Evolutionary conservation across 2,329 filamentous ascomycete species (phyloP).

Genomic region (Byssoonygena ceratinophila): DNA sequence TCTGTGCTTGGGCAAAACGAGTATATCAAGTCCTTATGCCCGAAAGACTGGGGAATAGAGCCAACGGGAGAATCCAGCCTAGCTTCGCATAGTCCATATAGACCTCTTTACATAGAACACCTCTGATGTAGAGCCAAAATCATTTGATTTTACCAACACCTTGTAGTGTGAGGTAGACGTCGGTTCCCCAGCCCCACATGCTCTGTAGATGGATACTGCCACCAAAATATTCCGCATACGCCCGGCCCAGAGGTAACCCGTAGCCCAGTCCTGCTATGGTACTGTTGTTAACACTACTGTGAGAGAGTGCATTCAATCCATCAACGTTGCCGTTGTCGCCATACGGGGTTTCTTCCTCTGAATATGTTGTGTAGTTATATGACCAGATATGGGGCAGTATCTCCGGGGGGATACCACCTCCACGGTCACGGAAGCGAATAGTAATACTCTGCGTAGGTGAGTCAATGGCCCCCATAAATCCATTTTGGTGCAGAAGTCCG

Average conservation of each 20-base stretch:
- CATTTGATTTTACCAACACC: constrained; percentile 46
- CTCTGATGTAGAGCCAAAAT: constrained; percentile 10
- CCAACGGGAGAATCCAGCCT: constrained; percentile 35
- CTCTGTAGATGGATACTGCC: constrained; percentile 93
- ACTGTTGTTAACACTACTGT: constrained; percentile 59
- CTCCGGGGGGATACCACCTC: constrained; percentile 79
- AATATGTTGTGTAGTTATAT: constrained; percentile 94
- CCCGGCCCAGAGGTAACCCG: constrained; percentile 76
- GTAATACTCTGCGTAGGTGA: constrained; percentile 68
- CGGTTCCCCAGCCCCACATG: constrained; percentile 79
- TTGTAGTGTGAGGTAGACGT: constrained; percentile 54
- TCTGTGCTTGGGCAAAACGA: constrained; percentile 46
- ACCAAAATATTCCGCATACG: constrained; percentile 97
- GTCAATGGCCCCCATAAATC: constrained; percentile 24
- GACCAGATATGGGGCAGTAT: constrained; percentile 85
- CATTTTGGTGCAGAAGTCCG: constrained; percentile 18
- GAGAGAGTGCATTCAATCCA: constrained; percentile 65
- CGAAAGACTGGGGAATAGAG: constrained; percentile 38
- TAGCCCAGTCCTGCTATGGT: constrained; percentile 91
- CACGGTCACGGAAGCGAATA: constrained; percentile 89
- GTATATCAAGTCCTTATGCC: constrained; percentile 46
- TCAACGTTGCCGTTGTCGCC: constrained; percentile 48
- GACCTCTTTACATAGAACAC: neutral
- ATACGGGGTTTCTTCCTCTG: constrained; percentile 48
- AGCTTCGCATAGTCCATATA: constrained; percentile 26